A percentile compares a stretch with the other conserved stretches of the same genome.
Evolutionary conservation across 2,329 filamentous ascomycete species (phyloP).

Genomic region (Paracoccidioides brasiliensis): DNA sequence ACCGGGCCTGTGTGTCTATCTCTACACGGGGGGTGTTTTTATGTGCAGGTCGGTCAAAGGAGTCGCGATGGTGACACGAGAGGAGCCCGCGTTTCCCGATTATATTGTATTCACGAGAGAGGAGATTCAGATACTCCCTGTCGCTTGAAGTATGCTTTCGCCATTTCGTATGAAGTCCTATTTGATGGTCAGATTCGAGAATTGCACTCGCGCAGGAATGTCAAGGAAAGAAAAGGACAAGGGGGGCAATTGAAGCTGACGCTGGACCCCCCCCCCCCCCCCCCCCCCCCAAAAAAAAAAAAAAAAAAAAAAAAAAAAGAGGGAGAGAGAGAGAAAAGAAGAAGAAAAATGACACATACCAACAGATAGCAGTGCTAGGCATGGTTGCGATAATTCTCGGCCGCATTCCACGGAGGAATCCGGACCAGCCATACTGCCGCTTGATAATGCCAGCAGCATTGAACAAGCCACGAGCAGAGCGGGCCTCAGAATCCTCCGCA

Average conservation of each 20-base stretch:
- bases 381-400: slow-evolving; percentile 91
- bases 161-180: slow-evolving; percentile 55
- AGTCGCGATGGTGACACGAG: too few species aligned
- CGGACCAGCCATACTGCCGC: slow-evolving; percentile 65
- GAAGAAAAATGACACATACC: slow-evolving; percentile 41
- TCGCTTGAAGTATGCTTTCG: slow-evolving; percentile 52
- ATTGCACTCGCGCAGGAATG: too few species aligned
- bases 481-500: slow-evolving; percentile 64
- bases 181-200: slow-evolving; percentile 2
- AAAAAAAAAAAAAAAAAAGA: neutral
- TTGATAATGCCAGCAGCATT: slow-evolving; percentile 72
- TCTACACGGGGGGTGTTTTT: neutral
- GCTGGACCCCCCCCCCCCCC: too few species aligned
- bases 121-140: slow-evolving; percentile 13
- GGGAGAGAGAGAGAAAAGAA: neutral
- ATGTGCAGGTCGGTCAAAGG: neutral
- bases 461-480: slow-evolving; percentile 69
- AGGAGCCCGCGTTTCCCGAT: slow-evolving; percentile 12
- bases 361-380: slow-evolving; percentile 99
- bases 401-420: slow-evolving; percentile 87
- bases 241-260: too few species aligned
- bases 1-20: neutral
- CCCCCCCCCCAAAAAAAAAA: too few species aligned
- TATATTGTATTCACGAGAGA: slow-evolving; percentile 2
- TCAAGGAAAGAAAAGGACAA: too few species aligned